A percentile compares a stretch with the other conserved stretches of the same genome.
Evolutionary conservation across 2,329 filamentous ascomycete genomes (phyloP).

Genomic region (Hymenoscyphus linearis): DNA sequence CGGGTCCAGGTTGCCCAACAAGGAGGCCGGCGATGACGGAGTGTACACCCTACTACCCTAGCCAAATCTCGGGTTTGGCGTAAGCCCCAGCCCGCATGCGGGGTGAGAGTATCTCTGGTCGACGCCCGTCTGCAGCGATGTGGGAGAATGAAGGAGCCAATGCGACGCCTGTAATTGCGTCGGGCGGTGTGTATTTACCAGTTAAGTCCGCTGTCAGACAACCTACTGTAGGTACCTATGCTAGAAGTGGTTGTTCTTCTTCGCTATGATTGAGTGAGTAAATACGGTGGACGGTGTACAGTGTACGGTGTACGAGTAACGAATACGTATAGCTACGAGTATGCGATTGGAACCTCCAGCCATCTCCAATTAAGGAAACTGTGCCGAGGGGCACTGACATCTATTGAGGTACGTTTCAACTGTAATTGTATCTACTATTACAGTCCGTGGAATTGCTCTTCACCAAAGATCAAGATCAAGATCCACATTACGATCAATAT

Average conservation of each 20-base stretch:
- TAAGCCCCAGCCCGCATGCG: too few relatives aligned
- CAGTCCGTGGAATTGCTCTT: neutral
- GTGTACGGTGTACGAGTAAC: too few relatives aligned
- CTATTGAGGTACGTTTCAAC: neutral
- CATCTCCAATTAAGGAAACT: neutral
- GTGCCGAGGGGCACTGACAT: neutral
- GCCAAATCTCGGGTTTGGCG: neutral
- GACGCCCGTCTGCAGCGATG: neutral
- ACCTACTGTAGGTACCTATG: too few relatives aligned
- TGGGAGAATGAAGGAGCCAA: neutral
- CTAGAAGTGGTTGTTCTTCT: neutral
- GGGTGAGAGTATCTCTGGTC: too few relatives aligned
- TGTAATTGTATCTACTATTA: neutral
- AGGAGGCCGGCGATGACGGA: neutral
- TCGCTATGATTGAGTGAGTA: too few relatives aligned
- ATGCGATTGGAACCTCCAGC: too few relatives aligned
- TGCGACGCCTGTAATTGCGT: neutral
- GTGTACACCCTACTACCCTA: too few relatives aligned
- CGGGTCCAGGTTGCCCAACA: too few relatives aligned
- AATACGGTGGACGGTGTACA: too few relatives aligned
- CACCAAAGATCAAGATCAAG: neutral
- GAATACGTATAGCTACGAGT: too few relatives aligned
- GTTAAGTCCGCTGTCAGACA: neutral
- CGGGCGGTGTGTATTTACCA: too few relatives aligned
- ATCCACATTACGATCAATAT: too few relatives aligned